Evolutionary conservation across 2,329 filamentous ascomycete species (phyloP), one percentile per base, ranked within the genome.

Genomic region (Aspergillus sp.): DNA sequence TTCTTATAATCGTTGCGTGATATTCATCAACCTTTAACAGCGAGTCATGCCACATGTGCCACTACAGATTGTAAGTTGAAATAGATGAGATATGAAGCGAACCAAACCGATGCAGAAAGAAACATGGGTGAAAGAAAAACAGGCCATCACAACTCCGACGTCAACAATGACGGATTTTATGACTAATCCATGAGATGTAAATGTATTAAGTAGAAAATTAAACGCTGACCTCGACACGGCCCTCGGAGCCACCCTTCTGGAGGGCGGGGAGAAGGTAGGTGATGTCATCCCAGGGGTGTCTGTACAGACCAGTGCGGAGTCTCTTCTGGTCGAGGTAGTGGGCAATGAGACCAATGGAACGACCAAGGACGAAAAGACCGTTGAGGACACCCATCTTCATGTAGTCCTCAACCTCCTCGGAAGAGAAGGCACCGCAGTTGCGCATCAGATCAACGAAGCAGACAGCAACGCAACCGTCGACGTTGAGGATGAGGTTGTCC

Each of bases 281-380:
- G 77, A 97, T 97, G 79, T 97, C 93, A 78, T 97, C 95, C 95
- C 95, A 98, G 77, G 95, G 95, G 87, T 97, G 92, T 79, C 95
- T 91, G 91, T 99, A 99, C 68, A 99, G 88, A 79, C 95, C 95
- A 75, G 95, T 99, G 74, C 94, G 91, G 80, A 99, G 87, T 81
- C 95, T 89, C 93, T 99, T 99, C 88, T 99, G 95, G 84, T 99
- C 95, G 73, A 99, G 89, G 87, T 94, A 98, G 83, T 99, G 95
- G 75, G 95, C 95, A 90, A 99, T 99, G 70, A 99, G 86, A 91
- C 95, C 95, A 75, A 99, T 99, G 80, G 88, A 92, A 76, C 95
- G 91, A 76, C 95, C 95, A 63, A 99, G 88, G 50, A 99, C 95
- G 85, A 99, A 99, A 63, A 99, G 91, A 84, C 95, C 95, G 87